Evolutionary conservation across 2,329 filamentous ascomycete genomes (phyloP).

Genomic region (Pseudocercospora vitis): DNA sequence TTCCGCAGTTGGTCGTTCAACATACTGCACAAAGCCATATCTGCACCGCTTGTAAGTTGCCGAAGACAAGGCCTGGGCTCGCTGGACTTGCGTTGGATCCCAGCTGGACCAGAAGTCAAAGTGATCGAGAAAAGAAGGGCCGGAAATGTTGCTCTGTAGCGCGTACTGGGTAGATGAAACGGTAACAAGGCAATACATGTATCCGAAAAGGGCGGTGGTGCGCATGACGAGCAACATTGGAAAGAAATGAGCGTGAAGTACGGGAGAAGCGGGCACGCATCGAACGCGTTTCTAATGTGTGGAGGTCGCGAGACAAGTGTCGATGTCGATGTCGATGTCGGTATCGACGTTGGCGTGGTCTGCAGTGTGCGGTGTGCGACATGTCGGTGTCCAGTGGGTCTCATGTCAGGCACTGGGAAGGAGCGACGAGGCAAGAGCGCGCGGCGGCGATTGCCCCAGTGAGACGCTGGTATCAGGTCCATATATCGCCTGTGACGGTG

Average conservation of each 20-base stretch:
- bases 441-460: no score
- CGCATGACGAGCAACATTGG: background rate
- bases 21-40: slow-evolving; percentile 43
- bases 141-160: slow-evolving; percentile 23
- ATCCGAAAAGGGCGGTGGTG: slow-evolving; percentile 8
- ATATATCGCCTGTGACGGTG: no score
- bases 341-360: no score
- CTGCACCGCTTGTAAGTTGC: background rate
- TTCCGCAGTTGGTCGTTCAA: slow-evolving; percentile 40
- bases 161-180: slow-evolving; percentile 13
- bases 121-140: slow-evolving; percentile 37
- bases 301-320: background rate
- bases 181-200: background rate
- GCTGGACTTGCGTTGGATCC: slow-evolving; percentile 33
- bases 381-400: no score
- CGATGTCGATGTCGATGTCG: no score
- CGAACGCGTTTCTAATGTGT: slow-evolving; percentile 5
- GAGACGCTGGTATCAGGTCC: no score
- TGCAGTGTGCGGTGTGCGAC: no score
- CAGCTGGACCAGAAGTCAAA: slow-evolving; percentile 38
- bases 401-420: no score
- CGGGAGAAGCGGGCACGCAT: background rate
- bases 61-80: background rate
- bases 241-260: background rate
- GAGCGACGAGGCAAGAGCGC: no score